These are phyloP conservation scores for Psidium guajava DNA, from an alignment of 345 rosid genomes.

Conservation along the genomic window DNA sequence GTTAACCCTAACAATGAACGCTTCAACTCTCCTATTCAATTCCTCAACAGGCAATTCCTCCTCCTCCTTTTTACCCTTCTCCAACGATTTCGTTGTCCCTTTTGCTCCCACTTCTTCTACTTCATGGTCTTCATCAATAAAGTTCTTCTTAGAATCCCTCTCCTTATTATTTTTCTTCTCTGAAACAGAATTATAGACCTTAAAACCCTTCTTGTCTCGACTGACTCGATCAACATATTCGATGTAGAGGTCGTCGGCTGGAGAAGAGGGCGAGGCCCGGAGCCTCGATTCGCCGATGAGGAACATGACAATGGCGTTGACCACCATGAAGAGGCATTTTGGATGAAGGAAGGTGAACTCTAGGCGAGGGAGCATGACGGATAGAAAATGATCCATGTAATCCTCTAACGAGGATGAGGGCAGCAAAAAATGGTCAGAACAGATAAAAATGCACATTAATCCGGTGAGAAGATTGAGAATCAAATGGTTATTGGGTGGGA, in stretches of 20 bases:
- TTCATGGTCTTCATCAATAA: not conserved
- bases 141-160: not conserved
- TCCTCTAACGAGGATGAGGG: not conserved
- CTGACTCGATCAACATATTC: constrained; percentile 29
- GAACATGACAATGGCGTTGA: constrained; percentile 32
- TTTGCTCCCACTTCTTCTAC: not conserved
- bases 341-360: constrained; percentile 20
- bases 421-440: constrained; percentile 2
- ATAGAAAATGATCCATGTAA: constrained; percentile 3
- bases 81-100: not conserved
- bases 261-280: not conserved
- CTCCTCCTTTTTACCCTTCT: constrained; percentile 6
- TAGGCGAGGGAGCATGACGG: constrained; percentile 6
- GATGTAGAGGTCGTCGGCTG: constrained; percentile 9
- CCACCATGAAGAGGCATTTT: constrained; percentile 32
- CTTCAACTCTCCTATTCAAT: constrained; percentile 41
- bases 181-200: not conserved
- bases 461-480: constrained; percentile 13
- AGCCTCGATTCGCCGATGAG: constrained; percentile 41
- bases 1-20: constrained; percentile 56
- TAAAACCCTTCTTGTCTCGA: not conserved
- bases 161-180: not conserved
- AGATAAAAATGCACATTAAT: constrained; percentile 9
- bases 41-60: constrained; percentile 26
- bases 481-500: constrained; percentile 4